Evolutionary conservation across 805 yeast genomes (phyloP), one percentile per base, ranked within the genome.

Genomic region (Scheffersomyces lignosus): DNA sequence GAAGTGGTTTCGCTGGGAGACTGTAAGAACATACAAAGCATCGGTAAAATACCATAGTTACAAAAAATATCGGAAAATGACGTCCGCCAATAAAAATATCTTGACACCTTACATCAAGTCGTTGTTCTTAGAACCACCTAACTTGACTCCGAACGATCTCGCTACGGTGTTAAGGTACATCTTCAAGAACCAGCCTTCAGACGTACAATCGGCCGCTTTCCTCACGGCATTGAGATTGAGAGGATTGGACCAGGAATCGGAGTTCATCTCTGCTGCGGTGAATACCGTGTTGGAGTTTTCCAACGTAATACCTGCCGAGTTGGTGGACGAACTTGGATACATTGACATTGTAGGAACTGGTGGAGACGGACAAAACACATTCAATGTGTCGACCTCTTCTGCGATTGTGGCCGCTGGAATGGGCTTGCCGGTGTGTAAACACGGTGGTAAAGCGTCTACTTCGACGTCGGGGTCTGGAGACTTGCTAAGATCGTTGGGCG

Each of bases 311-410:
- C 65, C 72, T 7, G 57, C 71, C 2, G 51, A 62, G 5, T 48
- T 53, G 1, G 74, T 77, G 10, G 76, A 74, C 27, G 50, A 64
- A 1, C 61, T 58, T 1, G 84, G 84, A 0, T 83, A 75, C 48
- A 71, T 83, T 4, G 99, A 93, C 59, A 87, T 93, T 20, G 99
- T 93, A 4, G 99, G 99, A 1, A 93, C 99, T 0, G 99, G 99
- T 18, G 99, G 99, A 12, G 99, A 93, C 57, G 96, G 96, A 2
- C 96, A 93, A 56, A 84, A 93, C 57, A 93, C 99, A 0, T 93
- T 93, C 67, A 93, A 93, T 51, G 99, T 93, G 2, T 84, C 95
- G 12, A 93, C 99, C 0, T 87, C 97, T 2, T 73, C 96, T 1
- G 97, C 97, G 1, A 88, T 93, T 32, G 89, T 93, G 2, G 93